These are phyloP conservation scores for Garcileccinum viscosum DNA, from an alignment of 1,284 basidiomycete genomes.

Conservation along the genomic window DNA sequence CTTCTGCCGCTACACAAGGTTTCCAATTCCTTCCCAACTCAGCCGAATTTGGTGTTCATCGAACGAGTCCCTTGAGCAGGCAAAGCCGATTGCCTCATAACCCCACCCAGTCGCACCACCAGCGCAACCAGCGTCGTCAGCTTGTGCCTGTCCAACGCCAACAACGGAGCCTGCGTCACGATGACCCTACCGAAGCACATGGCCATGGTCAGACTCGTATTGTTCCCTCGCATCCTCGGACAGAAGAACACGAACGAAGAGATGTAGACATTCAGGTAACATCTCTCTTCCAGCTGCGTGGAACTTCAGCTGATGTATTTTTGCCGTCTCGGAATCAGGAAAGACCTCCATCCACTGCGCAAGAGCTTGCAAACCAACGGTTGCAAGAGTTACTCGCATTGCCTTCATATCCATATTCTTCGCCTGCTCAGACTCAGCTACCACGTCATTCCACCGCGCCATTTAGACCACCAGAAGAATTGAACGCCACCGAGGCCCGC, in stretches of 20 bases:
- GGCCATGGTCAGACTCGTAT: neutral
- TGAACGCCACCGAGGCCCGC: neutral
- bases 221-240: slow-evolving; percentile 2
- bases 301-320: neutral
- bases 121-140: slow-evolving; percentile 15
- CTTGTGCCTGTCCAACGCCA: slow-evolving; percentile 22
- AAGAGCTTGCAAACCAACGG: slow-evolving; percentile 26
- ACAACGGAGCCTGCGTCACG: neutral
- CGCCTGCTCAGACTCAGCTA: slow-evolving; percentile 5
- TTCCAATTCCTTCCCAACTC: slow-evolving; percentile 2
- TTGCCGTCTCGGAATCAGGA: slow-evolving; percentile 8
- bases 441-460: slow-evolving; percentile 5
- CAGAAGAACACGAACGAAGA: slow-evolving; percentile 7
- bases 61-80: neutral
- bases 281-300: neutral
- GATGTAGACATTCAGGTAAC: slow-evolving; percentile 11
- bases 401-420: slow-evolving; percentile 2
- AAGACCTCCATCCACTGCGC: neutral
- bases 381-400: slow-evolving; percentile 36
- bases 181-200: neutral
- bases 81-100: neutral
- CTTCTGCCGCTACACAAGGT: neutral
- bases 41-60: slow-evolving; percentile 11
- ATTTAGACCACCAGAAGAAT: slow-evolving; percentile 1
- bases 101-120: slow-evolving; percentile 6